phyloP scores from a whole-genome alignment of 371 early-diverging fungal genomes.

The Amoeboaphelidium occidentale region DNA sequence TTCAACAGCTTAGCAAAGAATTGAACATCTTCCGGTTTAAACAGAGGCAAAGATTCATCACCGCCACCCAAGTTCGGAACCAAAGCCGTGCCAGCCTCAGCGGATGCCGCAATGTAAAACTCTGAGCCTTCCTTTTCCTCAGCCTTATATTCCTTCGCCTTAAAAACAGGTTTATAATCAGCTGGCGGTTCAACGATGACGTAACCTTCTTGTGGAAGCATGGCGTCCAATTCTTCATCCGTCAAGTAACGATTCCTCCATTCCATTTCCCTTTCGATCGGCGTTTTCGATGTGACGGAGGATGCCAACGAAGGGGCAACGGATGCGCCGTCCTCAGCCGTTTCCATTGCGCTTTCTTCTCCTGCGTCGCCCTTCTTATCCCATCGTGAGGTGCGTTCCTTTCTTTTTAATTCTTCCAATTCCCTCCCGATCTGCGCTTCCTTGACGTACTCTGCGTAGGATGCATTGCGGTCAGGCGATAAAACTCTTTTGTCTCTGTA shows the following conservation, averaged over 20 bases:
- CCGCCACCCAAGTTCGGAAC: neutral
- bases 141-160: neutral
- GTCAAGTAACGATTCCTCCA: slow-evolving; percentile 53
- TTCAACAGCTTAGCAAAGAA: slow-evolving; percentile 78
- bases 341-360: no score
- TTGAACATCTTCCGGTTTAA: slow-evolving; percentile 90
- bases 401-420: no score
- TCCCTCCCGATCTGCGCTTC: no score
- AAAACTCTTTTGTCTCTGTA: no score
- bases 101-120: neutral
- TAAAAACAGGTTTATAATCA: slow-evolving; percentile 38
- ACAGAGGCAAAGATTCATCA: slow-evolving; percentile 53
- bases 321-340: no score
- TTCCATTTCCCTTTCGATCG: slow-evolving; percentile 65
- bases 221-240: slow-evolving; percentile 78
- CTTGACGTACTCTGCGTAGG: no score
- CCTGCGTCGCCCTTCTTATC: no score
- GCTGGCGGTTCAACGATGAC: slow-evolving; percentile 69
- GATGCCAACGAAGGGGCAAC: no score
- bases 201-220: slow-evolving; percentile 78
- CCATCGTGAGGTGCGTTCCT: no score
- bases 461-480: no score
- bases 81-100: slow-evolving; percentile 23
- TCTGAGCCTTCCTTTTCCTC: neutral
- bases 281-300: no score